Base-by-base conservation (phyloP, 2,329 filamentous ascomycete species). In the Pestalotiopsis sp. region DNA sequence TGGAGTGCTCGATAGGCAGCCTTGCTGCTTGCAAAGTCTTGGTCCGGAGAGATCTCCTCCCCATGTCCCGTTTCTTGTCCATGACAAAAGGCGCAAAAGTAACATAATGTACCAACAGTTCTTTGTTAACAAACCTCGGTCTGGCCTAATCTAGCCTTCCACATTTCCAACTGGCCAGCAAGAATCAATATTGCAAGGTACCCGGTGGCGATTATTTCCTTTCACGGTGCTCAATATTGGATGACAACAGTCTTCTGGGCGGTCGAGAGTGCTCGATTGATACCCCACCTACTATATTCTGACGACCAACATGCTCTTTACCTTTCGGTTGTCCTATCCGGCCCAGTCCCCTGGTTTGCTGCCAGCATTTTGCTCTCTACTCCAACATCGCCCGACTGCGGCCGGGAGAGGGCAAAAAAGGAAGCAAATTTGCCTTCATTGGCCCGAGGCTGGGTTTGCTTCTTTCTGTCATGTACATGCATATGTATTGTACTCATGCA, bases 401-500 rank as follows among this genome's bases (percentile, higher is more conserved):
- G 45, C 45, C 17, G 45, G 17, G 45, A 52, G 45, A 52, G 17
- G 45, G 31, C 52, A 23, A 56, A 39, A 36, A 49, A 25, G 49
- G 61, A 58, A 61, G 59, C 62, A 68, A 39, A 49, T 61, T 56
- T 59, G 39, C 61, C 52, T 66, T 66, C 23, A 66, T 69, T 69
- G 67, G 58, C 23, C 67, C 63, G 59, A 31, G 64, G 13, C 49
- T 41, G 38, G 31, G 61, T 14, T 38, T 65, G 25, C 23, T 23
- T n/a, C 58, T 45, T 20, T 27, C 17, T 13, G 13, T 9, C 45
- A n/a, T 52, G 45, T 52, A 52, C 45, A 52, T 52, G 45, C 45
- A 52, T 52, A 52, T 20, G 20, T 52, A 52, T 36, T 36, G 31
- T 20, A 52, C 20, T 17, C 45, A 23, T 52, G 20, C 17, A 52